These are phyloP conservation scores for Mrakiaceae sp. DNA, from an alignment of 1,284 basidiomycete species.

Conservation along the genomic window DNA sequence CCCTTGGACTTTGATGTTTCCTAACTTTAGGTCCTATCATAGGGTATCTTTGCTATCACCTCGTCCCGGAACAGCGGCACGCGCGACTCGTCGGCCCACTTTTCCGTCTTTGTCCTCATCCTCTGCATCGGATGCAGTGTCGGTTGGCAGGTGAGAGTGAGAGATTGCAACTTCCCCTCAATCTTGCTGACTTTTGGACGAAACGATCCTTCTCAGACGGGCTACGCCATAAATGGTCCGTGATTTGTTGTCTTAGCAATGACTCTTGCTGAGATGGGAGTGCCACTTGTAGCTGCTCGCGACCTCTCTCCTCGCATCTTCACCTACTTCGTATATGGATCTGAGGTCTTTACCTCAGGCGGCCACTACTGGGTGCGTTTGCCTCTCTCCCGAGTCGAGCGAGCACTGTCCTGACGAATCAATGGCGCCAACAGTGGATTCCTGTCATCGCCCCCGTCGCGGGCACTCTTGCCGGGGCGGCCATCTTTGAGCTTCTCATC, in stretches of 20 bases:
- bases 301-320: slow-evolving; percentile 14
- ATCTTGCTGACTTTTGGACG: background rate
- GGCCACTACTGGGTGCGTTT: slow-evolving; percentile 4
- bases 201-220: background rate
- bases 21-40: background rate
- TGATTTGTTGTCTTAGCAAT: too few relatives aligned
- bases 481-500: slow-evolving; percentile 6
- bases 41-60: slow-evolving; percentile 13
- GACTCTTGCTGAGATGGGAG: background rate
- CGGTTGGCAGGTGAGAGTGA: slow-evolving; percentile 2
- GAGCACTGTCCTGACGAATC: background rate
- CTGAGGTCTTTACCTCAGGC: slow-evolving; percentile 5
- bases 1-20: background rate
- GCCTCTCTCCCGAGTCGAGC: background rate
- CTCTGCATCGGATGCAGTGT: slow-evolving; percentile 4
- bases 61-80: background rate
- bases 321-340: slow-evolving; percentile 11
- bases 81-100: background rate
- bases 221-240: slow-evolving; percentile 14
- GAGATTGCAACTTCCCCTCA: background rate
- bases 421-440: slow-evolving; percentile 5
- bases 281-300: background rate
- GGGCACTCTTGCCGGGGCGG: slow-evolving; percentile 6
- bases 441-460: slow-evolving; percentile 13
- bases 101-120: slow-evolving; percentile 15